Conservation (phyloP, 495 filamentous ascomycete species). For the Penicillium subrubescens region DNA sequence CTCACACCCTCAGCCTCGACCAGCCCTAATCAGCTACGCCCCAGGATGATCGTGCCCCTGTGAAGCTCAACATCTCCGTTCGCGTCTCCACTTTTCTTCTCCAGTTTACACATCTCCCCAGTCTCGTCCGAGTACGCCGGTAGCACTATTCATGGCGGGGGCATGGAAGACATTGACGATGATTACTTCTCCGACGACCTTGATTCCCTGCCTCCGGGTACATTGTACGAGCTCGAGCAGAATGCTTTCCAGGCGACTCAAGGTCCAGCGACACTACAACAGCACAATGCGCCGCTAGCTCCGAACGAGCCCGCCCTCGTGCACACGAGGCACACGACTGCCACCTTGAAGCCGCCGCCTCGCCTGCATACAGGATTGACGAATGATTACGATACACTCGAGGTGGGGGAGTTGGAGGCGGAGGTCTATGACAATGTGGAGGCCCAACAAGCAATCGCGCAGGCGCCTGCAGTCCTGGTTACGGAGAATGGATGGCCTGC, state of each 20-base stretch:
- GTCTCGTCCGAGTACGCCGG: neutral
- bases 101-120: constrained; percentile 3
- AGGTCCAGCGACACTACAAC: constrained; percentile 22
- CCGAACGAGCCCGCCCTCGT: constrained; percentile 7
- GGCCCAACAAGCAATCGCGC: constrained; percentile 30
- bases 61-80: constrained; percentile 5
- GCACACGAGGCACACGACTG: constrained; percentile 11
- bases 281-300: constrained; percentile 8
- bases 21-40: constrained; percentile 2
- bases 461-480: constrained; percentile 12
- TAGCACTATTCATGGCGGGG: constrained; percentile 49
- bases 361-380: constrained; percentile 45
- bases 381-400: constrained; percentile 56
- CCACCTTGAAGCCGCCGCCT: constrained; percentile 32
- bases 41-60: constrained; percentile 9
- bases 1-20: constrained; percentile 2
- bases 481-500: constrained; percentile 9
- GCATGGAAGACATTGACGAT: constrained; percentile 63
- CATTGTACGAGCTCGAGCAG: constrained; percentile 57
- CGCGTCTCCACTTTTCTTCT: constrained; percentile 3
- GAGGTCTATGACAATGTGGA: constrained; percentile 52
- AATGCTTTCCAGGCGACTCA: constrained; percentile 57
- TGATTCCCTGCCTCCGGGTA: constrained; percentile 55
- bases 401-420: constrained; percentile 58
- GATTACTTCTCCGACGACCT: constrained; percentile 68